These are phyloP conservation scores for Xylariaceae sp. DNA, from an alignment of 2,329 filamentous ascomycete genomes.

Conservation along the genomic window DNA sequence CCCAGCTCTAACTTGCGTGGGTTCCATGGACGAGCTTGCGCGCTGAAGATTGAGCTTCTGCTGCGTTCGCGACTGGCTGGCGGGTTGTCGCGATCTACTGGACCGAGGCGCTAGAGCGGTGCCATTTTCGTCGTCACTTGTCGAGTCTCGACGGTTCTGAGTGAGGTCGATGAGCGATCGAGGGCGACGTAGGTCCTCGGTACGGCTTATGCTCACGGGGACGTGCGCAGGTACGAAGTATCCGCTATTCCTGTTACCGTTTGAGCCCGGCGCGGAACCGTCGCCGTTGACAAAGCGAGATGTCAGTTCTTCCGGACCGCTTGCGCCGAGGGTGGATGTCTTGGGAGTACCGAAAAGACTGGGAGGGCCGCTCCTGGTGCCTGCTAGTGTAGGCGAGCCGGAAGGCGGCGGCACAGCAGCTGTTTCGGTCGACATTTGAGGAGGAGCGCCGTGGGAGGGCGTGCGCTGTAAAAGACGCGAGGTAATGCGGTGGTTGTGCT, in stretches of 20 bases:
- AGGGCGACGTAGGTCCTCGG: constrained; percentile 38
- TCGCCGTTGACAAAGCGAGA: constrained; percentile 59
- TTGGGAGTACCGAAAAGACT: constrained; percentile 38
- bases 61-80: constrained; percentile 65
- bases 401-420: constrained; percentile 44
- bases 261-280: constrained; percentile 48
- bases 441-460: constrained; percentile 59
- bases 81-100: constrained; percentile 40
- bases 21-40: constrained; percentile 69
- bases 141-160: constrained; percentile 27
- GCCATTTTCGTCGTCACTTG: constrained; percentile 38
- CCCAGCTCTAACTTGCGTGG: constrained; percentile 46
- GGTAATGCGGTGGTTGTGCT: constrained; percentile 65
- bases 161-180: constrained; percentile 41
- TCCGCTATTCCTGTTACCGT: constrained; percentile 50
- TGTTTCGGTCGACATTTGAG: constrained; percentile 62
- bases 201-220: constrained; percentile 26
- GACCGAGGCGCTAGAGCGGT: constrained; percentile 48
- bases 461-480: constrained; percentile 64
- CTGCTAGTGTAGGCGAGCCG: constrained; percentile 35
- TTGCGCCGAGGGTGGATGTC: constrained; percentile 34
- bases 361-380: constrained; percentile 37
- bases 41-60: constrained; percentile 74
- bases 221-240: constrained; percentile 44
- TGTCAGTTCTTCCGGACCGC: constrained; percentile 48